Percentiles rank a stretch among this genome's conserved stretches.
Conservation (phyloP, 495 filamentous ascomycete genomes). For the Neurospora sp. region DNA sequence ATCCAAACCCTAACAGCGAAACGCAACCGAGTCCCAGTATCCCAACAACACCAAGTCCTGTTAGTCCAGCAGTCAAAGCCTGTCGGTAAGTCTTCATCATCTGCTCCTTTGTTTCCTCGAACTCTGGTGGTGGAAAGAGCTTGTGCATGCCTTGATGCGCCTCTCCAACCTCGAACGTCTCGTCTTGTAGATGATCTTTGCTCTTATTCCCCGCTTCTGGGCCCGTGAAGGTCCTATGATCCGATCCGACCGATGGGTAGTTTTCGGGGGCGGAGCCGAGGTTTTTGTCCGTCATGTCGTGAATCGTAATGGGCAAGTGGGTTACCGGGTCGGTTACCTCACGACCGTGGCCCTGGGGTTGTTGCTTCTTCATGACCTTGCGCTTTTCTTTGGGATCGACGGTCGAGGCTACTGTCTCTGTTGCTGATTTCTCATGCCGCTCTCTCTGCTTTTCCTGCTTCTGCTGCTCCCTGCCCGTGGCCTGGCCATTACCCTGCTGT, state of each 20-base stretch:
- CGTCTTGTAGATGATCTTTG: conserved; percentile 31
- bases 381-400: conserved; percentile 47
- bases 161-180: conserved; percentile 37
- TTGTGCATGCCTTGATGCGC: conserved; percentile 40
- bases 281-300: conserved; percentile 53
- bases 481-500: neutral
- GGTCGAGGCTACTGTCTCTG: conserved; percentile 36
- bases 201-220: conserved; percentile 36
- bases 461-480: conserved; percentile 3
- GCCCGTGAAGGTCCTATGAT: conserved; percentile 36
- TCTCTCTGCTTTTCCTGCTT: conserved; percentile 10
- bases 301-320: conserved; percentile 52
- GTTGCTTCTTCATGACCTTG: conserved; percentile 43
- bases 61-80: conserved; percentile 16
- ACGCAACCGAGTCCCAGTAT: neutral
- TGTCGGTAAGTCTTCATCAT: conserved; percentile 36
- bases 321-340: conserved; percentile 67
- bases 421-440: conserved; percentile 35
- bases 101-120: conserved; percentile 36
- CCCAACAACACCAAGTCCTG: neutral
- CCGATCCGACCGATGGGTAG: conserved; percentile 32
- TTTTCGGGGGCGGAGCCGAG: conserved; percentile 47
- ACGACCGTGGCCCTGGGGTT: conserved; percentile 43
- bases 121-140: conserved; percentile 55
- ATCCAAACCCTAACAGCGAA: neutral